Base-by-base conservation (phyloP, 306 rosid species). In the Senna siamea region DNA sequence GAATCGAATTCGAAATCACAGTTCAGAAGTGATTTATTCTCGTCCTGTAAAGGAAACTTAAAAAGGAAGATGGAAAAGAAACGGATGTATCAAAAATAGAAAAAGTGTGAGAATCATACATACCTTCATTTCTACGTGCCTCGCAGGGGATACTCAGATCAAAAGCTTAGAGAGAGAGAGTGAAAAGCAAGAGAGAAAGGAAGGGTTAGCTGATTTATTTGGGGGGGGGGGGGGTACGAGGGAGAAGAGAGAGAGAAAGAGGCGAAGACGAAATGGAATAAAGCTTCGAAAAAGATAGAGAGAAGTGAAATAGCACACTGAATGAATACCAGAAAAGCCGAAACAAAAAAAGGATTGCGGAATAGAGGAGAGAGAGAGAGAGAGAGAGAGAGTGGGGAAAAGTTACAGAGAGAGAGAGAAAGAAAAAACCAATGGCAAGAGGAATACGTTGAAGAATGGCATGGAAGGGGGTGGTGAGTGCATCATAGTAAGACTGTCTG, bases 301-400 rank as follows among this genome's bases (percentile, higher is more conserved):
- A 13, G 15, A 37, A 34, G 66, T 0, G 78, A 30, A 9, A 34
- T 74, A 71, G 82, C n/a, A n/a, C n/a, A 77, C 56, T 54, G 66
- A 74, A 47, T 69, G 48, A 74, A 73, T 64, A 78, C 74, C 80
- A 75, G 78, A 82, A 85, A 93, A 81, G 91, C 75, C 89, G 89
- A 85, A 85, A 74, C 83, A 81, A 81, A 90, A 86, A 93, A 87
- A 90, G 18, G 88, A 74, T n/a, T n/a, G n/a, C n/a, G n/a, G n/a
- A n/a, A n/a, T n/a, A n/a, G n/a, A n/a, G n/a, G n/a, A n/a, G n/a
- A n/a, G n/a, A n/a, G n/a, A 69, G 80, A 93, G 93, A 86, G 93
- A 87, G 38, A 83, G 82, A 80, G 96, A 88, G 66, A 88, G 98
- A 85, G 94, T 75, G 30, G 26, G 26, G 76, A 78, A 78, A 51